phyloP scores from a whole-genome alignment of 2,329 filamentous ascomycete genomes.

The Fusarium pseudonygamai region DNA sequence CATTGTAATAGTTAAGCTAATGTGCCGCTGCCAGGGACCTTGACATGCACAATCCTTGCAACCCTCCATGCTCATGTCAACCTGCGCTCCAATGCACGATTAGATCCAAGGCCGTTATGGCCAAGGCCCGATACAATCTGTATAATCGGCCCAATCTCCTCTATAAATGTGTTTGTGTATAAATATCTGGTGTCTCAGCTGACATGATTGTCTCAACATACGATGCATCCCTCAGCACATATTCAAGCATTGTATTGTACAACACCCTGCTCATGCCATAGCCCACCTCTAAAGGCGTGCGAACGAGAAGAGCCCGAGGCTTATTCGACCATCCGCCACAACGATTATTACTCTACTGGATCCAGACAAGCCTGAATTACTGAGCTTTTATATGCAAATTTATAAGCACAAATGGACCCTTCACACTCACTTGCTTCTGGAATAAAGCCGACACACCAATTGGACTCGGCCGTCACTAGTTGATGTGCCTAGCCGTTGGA shows the following conservation, averaged over 20 bases:
- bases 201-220: conserved; percentile 8
- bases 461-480: neutral
- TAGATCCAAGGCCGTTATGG: conserved; percentile 21
- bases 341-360: neutral
- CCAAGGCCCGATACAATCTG: neutral
- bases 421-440: conserved; percentile 18
- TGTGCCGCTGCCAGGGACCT: conserved; percentile 35
- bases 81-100: conserved; percentile 29
- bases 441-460: conserved; percentile 20
- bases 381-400: neutral
- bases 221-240: conserved; percentile 7
- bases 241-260: conserved; percentile 6
- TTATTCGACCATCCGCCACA: neutral
- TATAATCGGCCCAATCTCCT: neutral
- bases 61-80: conserved; percentile 24
- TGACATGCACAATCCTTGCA: conserved; percentile 35
- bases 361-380: neutral
- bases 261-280: conserved; percentile 18
- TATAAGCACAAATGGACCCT: neutral
- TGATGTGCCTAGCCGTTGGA: conserved; percentile 21
- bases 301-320: conserved; percentile 8
- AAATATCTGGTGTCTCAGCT: neutral
- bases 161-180: neutral
- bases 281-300: neutral
- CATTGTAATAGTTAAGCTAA: conserved; percentile 10